Base-by-base conservation (phyloP, 176 grass and related monocot species). In the Guadua angustifolia region DNA sequence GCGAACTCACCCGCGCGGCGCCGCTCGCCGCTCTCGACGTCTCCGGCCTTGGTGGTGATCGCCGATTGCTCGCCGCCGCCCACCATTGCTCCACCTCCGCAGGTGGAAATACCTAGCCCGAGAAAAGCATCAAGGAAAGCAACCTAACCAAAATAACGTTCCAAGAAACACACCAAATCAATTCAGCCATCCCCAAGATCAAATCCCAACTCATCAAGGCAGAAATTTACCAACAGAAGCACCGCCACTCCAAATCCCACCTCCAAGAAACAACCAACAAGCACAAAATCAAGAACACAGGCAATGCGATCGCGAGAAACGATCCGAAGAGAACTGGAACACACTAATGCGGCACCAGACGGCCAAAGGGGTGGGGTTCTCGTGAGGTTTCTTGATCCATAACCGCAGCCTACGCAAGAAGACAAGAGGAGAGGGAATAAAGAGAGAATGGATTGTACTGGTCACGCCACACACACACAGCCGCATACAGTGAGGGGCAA, bases 311-410 rank as follows among this genome's bases (percentile, higher is more conserved):
- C 79, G 79, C 88, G 67, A 85, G 77, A 26, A 46, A 21, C 71
- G 78, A 71, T 85, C 88, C 78, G 75, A 52, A 24, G 6, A 53
- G 52, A 13, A 21, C 80, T 58, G 83, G 83, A 66, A 66, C 21
- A 73, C 78, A 32, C 73, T 86, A 86, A 59, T 72, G 83, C 79
- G 25, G 73, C 66, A 66, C 39, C 29, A 62, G 21, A 33, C 26
- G 46, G 73, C 73, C 65, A 29, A 16, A 82, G 57, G 46, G 72
- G 72, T 33, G 83, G 83, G 79, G 73, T 86, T 90, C 66, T 85
- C 66, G 83, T 90, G 83, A 90, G 84, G 84, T 79, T 90, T 86
- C 88, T 68, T 86, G 88, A 77, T 86, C 88, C 79, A 90, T 90
- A 25, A 46, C 73, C 74, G 84, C 32, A 43, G 82, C 59, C 47